These are phyloP conservation scores for Pittosporum tobira DNA, from an alignment of 129 eudicot species.

Conservation along the genomic window DNA sequence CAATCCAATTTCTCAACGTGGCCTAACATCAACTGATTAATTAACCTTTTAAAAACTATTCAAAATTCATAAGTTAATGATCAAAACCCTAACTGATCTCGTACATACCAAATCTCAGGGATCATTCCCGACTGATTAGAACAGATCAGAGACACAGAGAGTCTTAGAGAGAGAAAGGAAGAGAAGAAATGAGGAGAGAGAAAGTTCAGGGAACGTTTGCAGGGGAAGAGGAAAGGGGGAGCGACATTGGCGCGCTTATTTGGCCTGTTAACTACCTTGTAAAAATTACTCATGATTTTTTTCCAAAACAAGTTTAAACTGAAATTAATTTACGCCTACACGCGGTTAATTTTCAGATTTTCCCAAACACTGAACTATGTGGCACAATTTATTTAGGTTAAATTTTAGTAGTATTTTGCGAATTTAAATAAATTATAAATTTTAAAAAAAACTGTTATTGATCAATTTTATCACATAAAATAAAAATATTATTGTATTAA, in stretches of 20 bases:
- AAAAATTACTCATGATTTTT: no score
- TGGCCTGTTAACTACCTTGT: conserved; percentile 29
- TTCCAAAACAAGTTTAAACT: no score
- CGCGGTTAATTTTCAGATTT: no score
- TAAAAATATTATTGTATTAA: no score
- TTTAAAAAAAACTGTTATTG: no score
- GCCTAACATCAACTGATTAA: conserved; percentile 38
- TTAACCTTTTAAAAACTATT: not conserved
- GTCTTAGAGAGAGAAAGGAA: conserved; percentile 6
- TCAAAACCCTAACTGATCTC: conserved; percentile 5
- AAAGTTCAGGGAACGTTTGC: conserved; percentile 31
- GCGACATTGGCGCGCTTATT: conserved; percentile 57
- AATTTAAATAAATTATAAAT: no score
- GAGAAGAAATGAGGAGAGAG: conserved; percentile 16
- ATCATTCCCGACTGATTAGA: conserved; percentile 3
- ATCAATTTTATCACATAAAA: no score
- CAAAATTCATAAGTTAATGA: not conserved
- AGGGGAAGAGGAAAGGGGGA: conserved; percentile 22
- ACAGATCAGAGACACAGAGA: not conserved
- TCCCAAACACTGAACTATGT: no score
- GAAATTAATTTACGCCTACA: no score
- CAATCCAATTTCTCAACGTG: conserved; percentile 25
- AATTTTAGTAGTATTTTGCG: no score
- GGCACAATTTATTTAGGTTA: no score
- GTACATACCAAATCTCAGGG: not conserved